Base-by-base conservation (phyloP, 768 basidiomycete species). In the Tricholoma bakamatsutake region DNA sequence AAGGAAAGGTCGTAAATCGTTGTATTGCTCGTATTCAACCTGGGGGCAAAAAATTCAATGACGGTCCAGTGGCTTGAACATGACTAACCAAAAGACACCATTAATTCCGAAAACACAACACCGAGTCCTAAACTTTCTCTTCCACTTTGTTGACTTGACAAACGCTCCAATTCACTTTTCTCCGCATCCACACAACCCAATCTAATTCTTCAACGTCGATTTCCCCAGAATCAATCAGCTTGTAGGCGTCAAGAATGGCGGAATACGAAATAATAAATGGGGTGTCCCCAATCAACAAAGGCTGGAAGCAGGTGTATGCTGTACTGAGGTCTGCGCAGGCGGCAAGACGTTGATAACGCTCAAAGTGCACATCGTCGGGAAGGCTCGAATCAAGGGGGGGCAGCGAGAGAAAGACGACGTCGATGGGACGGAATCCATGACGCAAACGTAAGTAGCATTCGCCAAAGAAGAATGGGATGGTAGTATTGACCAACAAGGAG, bases 121-220 rank as follows among this genome's bases (percentile, higher is more conserved):
- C 46, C n/a, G 8, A 9, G 15, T 27, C 46, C 34, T 47, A 56
- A 61, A 68, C 66, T 10, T 71, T 62, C 21, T 66, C 66, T 46
- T 70, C 68, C 59, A 67, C 63, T 34, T 62, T 62, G 68, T 67
- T 69, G 6, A 71, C 61, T 53, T 71, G 66, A 48, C 62, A 67
- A 15, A 61, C 61, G 45, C 53, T 57, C 46, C 71, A 73, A 13
- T 50, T 50, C n/a, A 61, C 66, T 33, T 58, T 35, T 9, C 63
- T 56, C 46, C 64, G 63, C 43, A 62, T 67, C 67, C 67, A 71
- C 27, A 70, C 51, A 5, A 69, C 56, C 46, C 70, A 71, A 53
- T 73, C 71, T 9, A 73, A 56, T 31, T 63, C 61, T 10, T 67
- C 66, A 30, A 67, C 66, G 7, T 52, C 30, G 37, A 71, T 58